Base-by-base conservation (phyloP, 345 rosid species). In the Salix udensis region DNA sequence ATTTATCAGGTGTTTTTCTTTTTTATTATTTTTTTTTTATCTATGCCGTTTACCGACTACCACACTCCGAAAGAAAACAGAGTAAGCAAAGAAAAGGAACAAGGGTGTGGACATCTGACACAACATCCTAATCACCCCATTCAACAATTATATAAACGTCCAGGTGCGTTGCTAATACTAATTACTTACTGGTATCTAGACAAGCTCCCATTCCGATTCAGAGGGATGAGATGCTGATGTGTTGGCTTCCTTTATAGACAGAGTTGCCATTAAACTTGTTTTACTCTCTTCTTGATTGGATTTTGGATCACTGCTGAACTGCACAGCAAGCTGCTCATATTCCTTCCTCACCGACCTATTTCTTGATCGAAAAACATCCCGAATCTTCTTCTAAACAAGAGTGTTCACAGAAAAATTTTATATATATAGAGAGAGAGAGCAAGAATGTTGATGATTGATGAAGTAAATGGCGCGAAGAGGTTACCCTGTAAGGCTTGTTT, bases 141-240 rank as follows among this genome's bases (percentile, higher is more conserved):
- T 72, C 73, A 39, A 65, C 69, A 24, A 30, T 53, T n/a, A 9
- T 55, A 55, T 55, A n/a, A 12, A n/a, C 11, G 14, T 55, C 11
- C n/a, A 12, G 23, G 3, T 19, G 61, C 11, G 24, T 55, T 7
- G 9, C 26, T 55, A 7, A 21, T 46, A 4, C 7, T 24, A 24
- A 12, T 12, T 3, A 26, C 18, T 31, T 71, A 55, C 39, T 65
- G 18, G 58, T 12, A 55, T 70, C 83, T 81, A 86, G 13, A 94
- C 88, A 77, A 94, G 87, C 91, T 94, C 97, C 98, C 98, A 92
- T 70, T 90, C 98, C 12, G 88, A 83, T 77, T 94, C 96, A 65
- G 77, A 73, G 28, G 53, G 19, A 46, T 71, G 74, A 26, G 75
- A 50, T 40, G 65, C 65, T 67, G 86, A 74, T 67, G 75, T 72